These are phyloP conservation scores for Naganishia sp. DNA, from an alignment of 1,284 basidiomycete genomes.

Conservation along the genomic window DNA sequence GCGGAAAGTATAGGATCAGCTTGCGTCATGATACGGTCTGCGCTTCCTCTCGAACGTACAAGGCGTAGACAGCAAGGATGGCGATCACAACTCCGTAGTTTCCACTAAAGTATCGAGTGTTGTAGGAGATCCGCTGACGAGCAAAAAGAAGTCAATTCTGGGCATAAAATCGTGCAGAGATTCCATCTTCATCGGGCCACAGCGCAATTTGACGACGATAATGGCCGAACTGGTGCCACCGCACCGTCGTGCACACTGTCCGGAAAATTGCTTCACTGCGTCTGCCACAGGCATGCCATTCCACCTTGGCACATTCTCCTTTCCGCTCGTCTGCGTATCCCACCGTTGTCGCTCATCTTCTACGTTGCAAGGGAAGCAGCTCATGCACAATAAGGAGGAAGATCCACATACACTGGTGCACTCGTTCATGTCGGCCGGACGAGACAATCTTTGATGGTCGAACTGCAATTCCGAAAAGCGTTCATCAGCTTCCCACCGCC, in stretches of 20 bases:
- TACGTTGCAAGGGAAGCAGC: background rate
- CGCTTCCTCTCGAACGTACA: slow-evolving; percentile 61
- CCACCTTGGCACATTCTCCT: slow-evolving; percentile 33
- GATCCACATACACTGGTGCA: slow-evolving; percentile 46
- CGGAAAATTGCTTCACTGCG: no score
- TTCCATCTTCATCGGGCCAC: no score
- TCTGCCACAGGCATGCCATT: slow-evolving; percentile 37
- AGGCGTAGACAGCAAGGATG: slow-evolving; percentile 80
- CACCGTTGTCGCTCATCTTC: no score
- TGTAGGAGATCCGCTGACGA: slow-evolving; percentile 82
- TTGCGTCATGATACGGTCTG: background rate
- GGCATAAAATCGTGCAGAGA: no score
- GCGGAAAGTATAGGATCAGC: background rate
- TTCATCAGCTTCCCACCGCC: background rate
- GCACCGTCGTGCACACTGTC: no score
- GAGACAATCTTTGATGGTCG: slow-evolving; percentile 81
- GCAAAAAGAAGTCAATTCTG: slow-evolving; percentile 1
- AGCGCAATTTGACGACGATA: no score
- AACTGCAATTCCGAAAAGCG: slow-evolving; percentile 57
- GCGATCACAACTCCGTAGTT: slow-evolving; percentile 86
- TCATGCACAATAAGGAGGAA: slow-evolving; percentile 17
- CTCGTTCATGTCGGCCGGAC: slow-evolving; percentile 64
- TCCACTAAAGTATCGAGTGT: slow-evolving; percentile 88
- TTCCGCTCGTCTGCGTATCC: no score
- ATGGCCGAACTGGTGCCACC: no score